phyloP scores from a whole-genome alignment of 2,329 filamentous ascomycete genomes.

The Periconia sp. region DNA sequence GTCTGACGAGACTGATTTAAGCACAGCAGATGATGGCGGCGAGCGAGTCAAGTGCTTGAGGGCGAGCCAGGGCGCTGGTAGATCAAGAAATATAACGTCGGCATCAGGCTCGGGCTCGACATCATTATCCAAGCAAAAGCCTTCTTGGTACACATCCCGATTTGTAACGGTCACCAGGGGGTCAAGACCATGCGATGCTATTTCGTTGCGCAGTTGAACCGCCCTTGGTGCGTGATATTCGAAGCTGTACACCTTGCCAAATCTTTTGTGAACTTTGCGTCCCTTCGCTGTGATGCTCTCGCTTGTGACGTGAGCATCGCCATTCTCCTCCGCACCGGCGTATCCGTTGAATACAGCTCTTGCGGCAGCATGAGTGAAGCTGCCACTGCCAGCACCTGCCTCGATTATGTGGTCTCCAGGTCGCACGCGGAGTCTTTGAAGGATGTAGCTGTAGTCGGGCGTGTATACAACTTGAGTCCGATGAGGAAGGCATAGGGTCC shows the following conservation, averaged over 20 bases:
- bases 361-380: slow-evolving; percentile 80
- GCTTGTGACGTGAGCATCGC: slow-evolving; percentile 43
- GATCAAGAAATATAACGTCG: slow-evolving; percentile 77
- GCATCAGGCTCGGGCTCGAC: slow-evolving; percentile 52
- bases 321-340: slow-evolving; percentile 5
- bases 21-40: slow-evolving; percentile 28
- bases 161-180: slow-evolving; percentile 74
- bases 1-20: slow-evolving; percentile 34
- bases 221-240: slow-evolving; percentile 80
- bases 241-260: slow-evolving; percentile 79
- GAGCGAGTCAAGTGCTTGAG: slow-evolving; percentile 74
- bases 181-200: slow-evolving; percentile 70
- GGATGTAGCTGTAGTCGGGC: slow-evolving; percentile 83
- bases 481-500: slow-evolving; percentile 81
- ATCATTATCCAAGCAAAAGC: slow-evolving; percentile 67
- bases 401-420: slow-evolving; percentile 79
- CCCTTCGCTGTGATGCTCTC: slow-evolving; percentile 22
- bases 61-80: slow-evolving; percentile 82
- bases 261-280: slow-evolving; percentile 43
- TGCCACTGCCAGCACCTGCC: slow-evolving; percentile 81
- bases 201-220: slow-evolving; percentile 71
- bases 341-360: slow-evolving; percentile 79
- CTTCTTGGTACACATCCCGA: slow-evolving; percentile 78
- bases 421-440: slow-evolving; percentile 75
- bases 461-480: slow-evolving; percentile 87